Evolutionary conservation across 331 rosid species (phyloP).

Genomic region (Malus hybrid): DNA sequence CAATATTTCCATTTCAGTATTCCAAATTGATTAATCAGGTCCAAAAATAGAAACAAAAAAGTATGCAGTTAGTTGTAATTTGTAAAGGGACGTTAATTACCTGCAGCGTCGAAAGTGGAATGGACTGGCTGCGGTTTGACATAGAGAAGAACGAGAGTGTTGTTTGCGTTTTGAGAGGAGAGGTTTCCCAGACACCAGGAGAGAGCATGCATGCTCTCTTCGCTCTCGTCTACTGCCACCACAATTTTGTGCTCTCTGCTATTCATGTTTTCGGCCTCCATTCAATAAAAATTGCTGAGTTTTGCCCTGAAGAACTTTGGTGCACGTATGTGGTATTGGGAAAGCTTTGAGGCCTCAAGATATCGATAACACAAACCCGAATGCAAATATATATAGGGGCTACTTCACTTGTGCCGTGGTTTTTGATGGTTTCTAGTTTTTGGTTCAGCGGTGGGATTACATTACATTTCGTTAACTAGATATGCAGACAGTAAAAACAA

Average conservation of each 20-base stretch:
- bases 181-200: slow-evolving; percentile 71
- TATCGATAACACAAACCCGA: slow-evolving; percentile 18
- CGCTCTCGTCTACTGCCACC: slow-evolving; percentile 84
- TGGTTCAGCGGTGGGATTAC: too few species aligned
- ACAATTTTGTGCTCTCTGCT: slow-evolving; percentile 34
- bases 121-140: slow-evolving; percentile 55
- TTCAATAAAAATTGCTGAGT: too few species aligned
- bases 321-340: background rate
- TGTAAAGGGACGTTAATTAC: slow-evolving; percentile 12
- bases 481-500: too few species aligned
- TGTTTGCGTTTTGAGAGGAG: slow-evolving; percentile 27
- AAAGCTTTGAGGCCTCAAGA: slow-evolving; percentile 15
- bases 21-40: background rate
- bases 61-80: too few species aligned
- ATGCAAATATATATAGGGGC: slow-evolving; percentile 10
- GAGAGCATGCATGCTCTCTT: slow-evolving; percentile 75
- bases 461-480: too few species aligned
- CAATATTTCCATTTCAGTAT: background rate
- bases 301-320: too few species aligned
- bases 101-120: slow-evolving; percentile 61
- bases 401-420: too few species aligned
- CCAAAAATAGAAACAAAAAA: too few species aligned
- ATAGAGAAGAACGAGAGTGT: slow-evolving; percentile 61
- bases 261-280: slow-evolving; percentile 17
- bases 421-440: too few species aligned